Evolutionary conservation across 1,284 basidiomycete genomes (phyloP).

Genomic region (Ceraceosorus bombacis): DNA sequence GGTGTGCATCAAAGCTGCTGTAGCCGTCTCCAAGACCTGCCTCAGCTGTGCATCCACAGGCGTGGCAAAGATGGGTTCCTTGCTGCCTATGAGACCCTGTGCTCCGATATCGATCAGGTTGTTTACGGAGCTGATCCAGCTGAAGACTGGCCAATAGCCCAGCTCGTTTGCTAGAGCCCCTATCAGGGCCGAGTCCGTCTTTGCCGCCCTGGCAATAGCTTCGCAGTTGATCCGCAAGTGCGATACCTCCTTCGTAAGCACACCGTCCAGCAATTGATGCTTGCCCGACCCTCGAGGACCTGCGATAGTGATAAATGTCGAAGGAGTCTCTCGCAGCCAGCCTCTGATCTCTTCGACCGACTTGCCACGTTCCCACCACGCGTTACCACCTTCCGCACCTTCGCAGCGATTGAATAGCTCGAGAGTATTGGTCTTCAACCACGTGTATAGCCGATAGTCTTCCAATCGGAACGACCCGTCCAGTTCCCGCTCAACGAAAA

Average conservation of each 20-base stretch:
- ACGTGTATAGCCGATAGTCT: constrained; percentile 19
- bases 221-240: constrained; percentile 64
- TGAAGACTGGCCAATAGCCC: constrained; percentile 59
- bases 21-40: constrained; percentile 70
- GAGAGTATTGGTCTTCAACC: constrained; percentile 33
- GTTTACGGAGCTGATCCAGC: constrained; percentile 75
- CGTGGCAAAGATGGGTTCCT: constrained; percentile 72
- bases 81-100: constrained; percentile 87
- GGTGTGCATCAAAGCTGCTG: constrained; percentile 63
- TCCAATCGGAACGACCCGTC: constrained; percentile 67
- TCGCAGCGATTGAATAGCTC: constrained; percentile 17
- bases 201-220: constrained; percentile 61
- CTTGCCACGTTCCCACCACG: constrained; percentile 75
- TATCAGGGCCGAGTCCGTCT: constrained; percentile 64
- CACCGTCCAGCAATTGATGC: constrained; percentile 60
- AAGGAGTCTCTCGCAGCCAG: constrained; percentile 68
- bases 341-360: constrained; percentile 63
- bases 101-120: constrained; percentile 85
- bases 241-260: constrained; percentile 43
- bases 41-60: constrained; percentile 79
- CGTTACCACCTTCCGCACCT: constrained; percentile 47
- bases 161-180: constrained; percentile 68
- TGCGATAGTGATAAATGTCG: constrained; percentile 66
- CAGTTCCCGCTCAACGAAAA: constrained; percentile 76
- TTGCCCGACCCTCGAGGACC: constrained; percentile 92